phyloP scores from a whole-genome alignment of 2,329 filamentous ascomycete species.

The Fonsecaea pedrosoi region DNA sequence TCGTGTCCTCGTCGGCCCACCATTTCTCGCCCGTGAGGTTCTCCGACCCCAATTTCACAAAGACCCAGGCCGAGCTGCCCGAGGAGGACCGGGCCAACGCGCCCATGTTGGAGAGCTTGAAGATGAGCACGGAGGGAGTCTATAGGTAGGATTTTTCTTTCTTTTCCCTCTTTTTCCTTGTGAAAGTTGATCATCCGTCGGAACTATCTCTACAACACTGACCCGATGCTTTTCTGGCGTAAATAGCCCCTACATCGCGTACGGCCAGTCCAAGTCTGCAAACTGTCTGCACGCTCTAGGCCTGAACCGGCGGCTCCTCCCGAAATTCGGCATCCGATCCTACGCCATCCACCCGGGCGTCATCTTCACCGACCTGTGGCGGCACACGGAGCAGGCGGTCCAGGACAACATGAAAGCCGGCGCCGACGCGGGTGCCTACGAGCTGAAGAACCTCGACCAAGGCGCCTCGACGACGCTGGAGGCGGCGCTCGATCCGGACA shows the following conservation, averaged over 20 bases:
- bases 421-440: slow-evolving; percentile 10
- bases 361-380: slow-evolving; percentile 9
- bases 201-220: no score
- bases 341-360: slow-evolving; percentile 52
- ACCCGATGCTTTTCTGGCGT: no score
- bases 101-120: no score
- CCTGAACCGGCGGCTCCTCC: slow-evolving; percentile 40
- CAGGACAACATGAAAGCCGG: slow-evolving; percentile 32
- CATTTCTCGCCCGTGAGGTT: slow-evolving; percentile 43
- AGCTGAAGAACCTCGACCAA: slow-evolving; percentile 48
- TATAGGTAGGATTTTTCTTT: no score
- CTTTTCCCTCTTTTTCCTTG: no score
- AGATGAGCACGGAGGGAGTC: no score
- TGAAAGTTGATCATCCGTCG: no score
- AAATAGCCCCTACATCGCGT: slow-evolving; percentile 32
- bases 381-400: slow-evolving; percentile 29
- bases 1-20: slow-evolving; percentile 41
- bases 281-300: slow-evolving; percentile 53
- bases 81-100: slow-evolving; percentile 43
- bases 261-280: slow-evolving; percentile 56
- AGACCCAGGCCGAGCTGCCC: slow-evolving; percentile 31
- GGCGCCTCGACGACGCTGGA: slow-evolving; percentile 52
- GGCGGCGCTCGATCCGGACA: slow-evolving; percentile 51
- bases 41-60: slow-evolving; percentile 45
- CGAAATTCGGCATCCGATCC: slow-evolving; percentile 44